Evolutionary conservation across 2,329 filamentous ascomycete genomes (phyloP).

Genomic region (Ceratocystis papillata): DNA sequence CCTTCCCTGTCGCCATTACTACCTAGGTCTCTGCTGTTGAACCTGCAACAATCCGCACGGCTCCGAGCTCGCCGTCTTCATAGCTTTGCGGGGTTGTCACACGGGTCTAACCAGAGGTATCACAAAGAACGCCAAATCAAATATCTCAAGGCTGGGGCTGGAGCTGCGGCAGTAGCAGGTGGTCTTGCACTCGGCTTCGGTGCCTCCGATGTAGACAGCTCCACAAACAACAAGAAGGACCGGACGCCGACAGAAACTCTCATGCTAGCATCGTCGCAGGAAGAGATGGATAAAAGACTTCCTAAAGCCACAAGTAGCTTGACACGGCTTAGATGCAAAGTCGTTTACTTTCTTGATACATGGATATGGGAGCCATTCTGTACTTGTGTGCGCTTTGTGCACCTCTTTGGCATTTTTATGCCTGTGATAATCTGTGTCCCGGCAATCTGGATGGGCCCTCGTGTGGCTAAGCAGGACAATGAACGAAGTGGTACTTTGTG

Average conservation of each 20-base stretch:
- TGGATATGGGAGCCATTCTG: slow-evolving; percentile 77
- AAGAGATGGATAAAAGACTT: slow-evolving; percentile 63
- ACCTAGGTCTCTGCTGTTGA: background rate
- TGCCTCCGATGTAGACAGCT: background rate
- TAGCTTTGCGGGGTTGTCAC: background rate
- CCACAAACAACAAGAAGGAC: slow-evolving; percentile 10
- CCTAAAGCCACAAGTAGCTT: slow-evolving; percentile 51
- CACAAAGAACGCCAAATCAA: background rate
- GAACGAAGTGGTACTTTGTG: slow-evolving; percentile 74
- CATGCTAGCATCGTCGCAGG: slow-evolving; percentile 73
- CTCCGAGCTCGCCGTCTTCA: background rate
- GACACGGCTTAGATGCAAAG: slow-evolving; percentile 44
- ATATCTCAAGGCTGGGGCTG: slow-evolving; percentile 18
- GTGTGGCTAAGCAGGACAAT: slow-evolving; percentile 53
- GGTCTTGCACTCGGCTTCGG: slow-evolving; percentile 12
- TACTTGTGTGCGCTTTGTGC: slow-evolving; percentile 77
- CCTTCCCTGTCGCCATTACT: background rate
- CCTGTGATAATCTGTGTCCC: slow-evolving; percentile 77
- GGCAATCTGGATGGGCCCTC: slow-evolving; percentile 63
- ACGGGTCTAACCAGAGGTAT: background rate
- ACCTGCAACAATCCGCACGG: background rate
- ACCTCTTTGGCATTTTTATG: slow-evolving; percentile 78
- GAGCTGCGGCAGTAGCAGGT: slow-evolving; percentile 1
- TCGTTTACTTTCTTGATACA: slow-evolving; percentile 57
- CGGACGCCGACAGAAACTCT: slow-evolving; percentile 48